These are phyloP conservation scores for Penicillium angulare DNA, from an alignment of 495 filamentous ascomycete genomes.

Conservation along the genomic window DNA sequence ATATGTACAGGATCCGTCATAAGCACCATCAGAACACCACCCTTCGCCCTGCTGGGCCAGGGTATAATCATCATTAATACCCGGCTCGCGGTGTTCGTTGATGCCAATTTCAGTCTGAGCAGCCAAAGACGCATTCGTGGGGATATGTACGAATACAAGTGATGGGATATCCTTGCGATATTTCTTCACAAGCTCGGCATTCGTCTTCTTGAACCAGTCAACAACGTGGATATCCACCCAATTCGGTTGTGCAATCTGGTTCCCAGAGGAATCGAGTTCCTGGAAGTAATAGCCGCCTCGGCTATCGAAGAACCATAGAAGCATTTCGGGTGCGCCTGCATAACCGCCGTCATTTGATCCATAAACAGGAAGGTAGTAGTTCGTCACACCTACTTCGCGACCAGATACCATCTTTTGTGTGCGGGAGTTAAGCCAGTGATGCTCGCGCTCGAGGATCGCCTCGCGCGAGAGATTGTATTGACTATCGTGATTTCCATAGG, in stretches of 20 bases:
- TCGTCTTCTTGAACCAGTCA: conserved; percentile 55
- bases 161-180: conserved; percentile 52
- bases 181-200: conserved; percentile 34
- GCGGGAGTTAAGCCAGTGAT: conserved; percentile 45
- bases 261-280: conserved; percentile 26
- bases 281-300: conserved; percentile 60
- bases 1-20: conserved; percentile 16
- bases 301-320: conserved; percentile 75
- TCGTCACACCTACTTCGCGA: conserved; percentile 52
- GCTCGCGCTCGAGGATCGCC: conserved; percentile 54
- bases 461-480: conserved; percentile 56
- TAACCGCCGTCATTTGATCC: conserved; percentile 23
- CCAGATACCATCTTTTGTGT: conserved; percentile 47
- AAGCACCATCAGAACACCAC: conserved; percentile 25
- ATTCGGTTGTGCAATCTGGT: conserved; percentile 30
- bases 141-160: conserved; percentile 70
- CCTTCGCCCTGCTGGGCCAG: conserved; percentile 54
- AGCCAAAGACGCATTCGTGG: conserved; percentile 51
- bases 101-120: conserved; percentile 44
- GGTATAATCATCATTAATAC: conserved; percentile 61
- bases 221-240: conserved; percentile 47
- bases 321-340: conserved; percentile 31
- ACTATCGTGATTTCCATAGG: conserved; percentile 72
- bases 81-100: conserved; percentile 47
- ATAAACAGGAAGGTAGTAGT: conserved; percentile 61